phyloP scores from a whole-genome alignment of 495 filamentous ascomycete genomes.

The Rhypophila decipiens region DNA sequence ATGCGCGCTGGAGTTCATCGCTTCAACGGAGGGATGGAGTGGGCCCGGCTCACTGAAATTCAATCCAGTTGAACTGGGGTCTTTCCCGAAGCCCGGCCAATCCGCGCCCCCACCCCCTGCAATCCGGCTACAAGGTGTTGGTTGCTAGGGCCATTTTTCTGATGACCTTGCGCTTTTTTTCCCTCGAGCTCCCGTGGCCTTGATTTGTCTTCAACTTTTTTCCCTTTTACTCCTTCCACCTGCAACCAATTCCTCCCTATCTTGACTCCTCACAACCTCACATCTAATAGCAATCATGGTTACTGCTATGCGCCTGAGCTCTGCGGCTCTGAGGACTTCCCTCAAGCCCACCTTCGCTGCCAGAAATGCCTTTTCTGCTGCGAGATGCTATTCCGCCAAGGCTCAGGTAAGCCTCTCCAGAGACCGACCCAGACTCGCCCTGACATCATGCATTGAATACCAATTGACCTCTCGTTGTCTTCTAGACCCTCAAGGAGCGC shows the following conservation, averaged over 20 bases:
- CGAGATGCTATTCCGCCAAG: slow-evolving; percentile 88
- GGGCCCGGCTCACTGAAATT: too few species aligned
- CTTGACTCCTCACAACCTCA: slow-evolving; percentile 10
- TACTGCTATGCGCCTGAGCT: slow-evolving; percentile 68
- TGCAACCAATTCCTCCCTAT: neutral
- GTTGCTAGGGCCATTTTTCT: slow-evolving; percentile 7
- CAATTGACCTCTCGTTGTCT: slow-evolving; percentile 22
- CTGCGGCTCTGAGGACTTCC: slow-evolving; percentile 67
- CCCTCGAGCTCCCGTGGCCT: slow-evolving; percentile 15
- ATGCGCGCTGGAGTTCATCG: neutral
- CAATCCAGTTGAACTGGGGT: neutral
- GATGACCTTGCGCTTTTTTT: slow-evolving; percentile 20
- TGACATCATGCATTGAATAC: too few species aligned
- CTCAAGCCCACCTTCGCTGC: slow-evolving; percentile 52
- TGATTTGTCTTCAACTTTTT: slow-evolving; percentile 17
- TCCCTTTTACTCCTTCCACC: slow-evolving; percentile 5
- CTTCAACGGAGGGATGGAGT: too few species aligned
- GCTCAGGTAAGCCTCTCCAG: slow-evolving; percentile 56
- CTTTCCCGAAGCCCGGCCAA: slow-evolving; percentile 14
- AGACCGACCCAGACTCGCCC: neutral
- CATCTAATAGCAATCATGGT: slow-evolving; percentile 54
- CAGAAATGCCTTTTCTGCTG: slow-evolving; percentile 70
- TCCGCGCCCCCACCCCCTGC: slow-evolving; percentile 10
- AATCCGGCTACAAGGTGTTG: slow-evolving; percentile 10
- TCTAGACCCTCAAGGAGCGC: slow-evolving; percentile 91